phyloP scores from a whole-genome alignment of 768 basidiomycete species.

The Erythrobasidium yunnanense region DNA sequence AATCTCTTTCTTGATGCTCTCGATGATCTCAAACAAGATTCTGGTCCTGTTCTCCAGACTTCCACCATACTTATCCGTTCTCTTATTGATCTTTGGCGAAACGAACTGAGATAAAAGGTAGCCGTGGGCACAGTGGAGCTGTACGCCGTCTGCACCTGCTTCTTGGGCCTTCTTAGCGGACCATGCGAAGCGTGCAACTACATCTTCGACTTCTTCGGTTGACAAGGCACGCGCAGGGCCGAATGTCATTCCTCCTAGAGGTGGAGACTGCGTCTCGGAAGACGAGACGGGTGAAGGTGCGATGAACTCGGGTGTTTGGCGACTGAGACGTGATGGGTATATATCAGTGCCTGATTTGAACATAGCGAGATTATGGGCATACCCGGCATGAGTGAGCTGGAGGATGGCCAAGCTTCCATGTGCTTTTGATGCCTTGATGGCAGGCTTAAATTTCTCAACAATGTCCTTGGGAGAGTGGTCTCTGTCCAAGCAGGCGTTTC shows the following conservation, averaged over 20 bases:
- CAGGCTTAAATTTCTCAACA: slow-evolving; percentile 37
- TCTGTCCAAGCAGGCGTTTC: slow-evolving; percentile 38
- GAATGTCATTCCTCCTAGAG: slow-evolving; percentile 42
- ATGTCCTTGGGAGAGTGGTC: slow-evolving; percentile 29
- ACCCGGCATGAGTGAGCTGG: slow-evolving; percentile 40
- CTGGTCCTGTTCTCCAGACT: slow-evolving; percentile 42
- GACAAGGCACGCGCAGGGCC: slow-evolving; percentile 41
- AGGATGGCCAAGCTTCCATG: slow-evolving; percentile 37
- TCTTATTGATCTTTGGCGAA: slow-evolving; percentile 41
- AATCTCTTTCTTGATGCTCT: slow-evolving; percentile 33
- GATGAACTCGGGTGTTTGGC: slow-evolving; percentile 30
- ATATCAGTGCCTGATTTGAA: not conserved
- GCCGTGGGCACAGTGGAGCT: slow-evolving; percentile 33
- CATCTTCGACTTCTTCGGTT: slow-evolving; percentile 51
- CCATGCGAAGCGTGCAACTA: slow-evolving; percentile 55
- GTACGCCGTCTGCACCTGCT: slow-evolving; percentile 60
- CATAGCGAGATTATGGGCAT: not conserved
- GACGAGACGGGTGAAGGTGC: slow-evolving; percentile 35
- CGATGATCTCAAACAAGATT: slow-evolving; percentile 41
- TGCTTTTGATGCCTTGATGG: slow-evolving; percentile 37
- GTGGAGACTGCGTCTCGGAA: slow-evolving; percentile 35
- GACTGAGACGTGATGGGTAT: not conserved
- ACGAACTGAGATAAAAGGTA: slow-evolving; percentile 42
- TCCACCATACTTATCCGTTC: slow-evolving; percentile 43
- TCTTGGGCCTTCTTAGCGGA: slow-evolving; percentile 57